Evolutionary conservation across 805 yeast genomes (phyloP).

Genomic region (Pichia pseudocactophila): DNA sequence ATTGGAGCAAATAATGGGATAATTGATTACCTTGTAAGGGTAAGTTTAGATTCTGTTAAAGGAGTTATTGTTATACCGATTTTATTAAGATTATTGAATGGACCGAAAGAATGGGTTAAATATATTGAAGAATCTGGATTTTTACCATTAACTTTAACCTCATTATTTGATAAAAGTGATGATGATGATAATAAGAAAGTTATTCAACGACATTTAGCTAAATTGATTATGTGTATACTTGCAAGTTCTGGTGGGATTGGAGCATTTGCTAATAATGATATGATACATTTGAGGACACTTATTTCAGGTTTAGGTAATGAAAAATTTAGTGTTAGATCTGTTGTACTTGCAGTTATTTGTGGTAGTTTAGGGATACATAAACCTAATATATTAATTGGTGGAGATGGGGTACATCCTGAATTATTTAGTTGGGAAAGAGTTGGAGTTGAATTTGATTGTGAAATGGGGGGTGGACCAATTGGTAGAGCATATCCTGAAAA

Average conservation of each 20-base stretch:
- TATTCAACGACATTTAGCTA: slow-evolving; percentile 50
- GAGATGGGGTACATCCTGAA: slow-evolving; percentile 9
- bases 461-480: not conserved
- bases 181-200: slow-evolving; percentile 39
- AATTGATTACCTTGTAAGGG: too few relatives aligned
- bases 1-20: too few relatives aligned
- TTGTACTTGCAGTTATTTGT: slow-evolving; percentile 10
- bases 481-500: slow-evolving; percentile 6
- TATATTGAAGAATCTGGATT: slow-evolving; percentile 54
- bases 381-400: slow-evolving; percentile 38
- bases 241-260: slow-evolving; percentile 59
- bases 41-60: too few relatives aligned
- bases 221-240: slow-evolving; percentile 31
- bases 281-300: slow-evolving; percentile 46
- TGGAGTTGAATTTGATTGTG: slow-evolving; percentile 14
- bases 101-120: slow-evolving; percentile 39
- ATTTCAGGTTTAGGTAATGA: slow-evolving; percentile 41
- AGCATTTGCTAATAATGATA: slow-evolving; percentile 49
- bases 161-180: slow-evolving; percentile 47
- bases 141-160: slow-evolving; percentile 51
- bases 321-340: slow-evolving; percentile 6
- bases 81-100: slow-evolving; percentile 47
- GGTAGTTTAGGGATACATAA: slow-evolving; percentile 42
- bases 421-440: slow-evolving; percentile 8
- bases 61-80: slow-evolving; percentile 3